These are phyloP conservation scores for Podospora sp. DNA, from an alignment of 495 filamentous ascomycete genomes.

Conservation along the genomic window DNA sequence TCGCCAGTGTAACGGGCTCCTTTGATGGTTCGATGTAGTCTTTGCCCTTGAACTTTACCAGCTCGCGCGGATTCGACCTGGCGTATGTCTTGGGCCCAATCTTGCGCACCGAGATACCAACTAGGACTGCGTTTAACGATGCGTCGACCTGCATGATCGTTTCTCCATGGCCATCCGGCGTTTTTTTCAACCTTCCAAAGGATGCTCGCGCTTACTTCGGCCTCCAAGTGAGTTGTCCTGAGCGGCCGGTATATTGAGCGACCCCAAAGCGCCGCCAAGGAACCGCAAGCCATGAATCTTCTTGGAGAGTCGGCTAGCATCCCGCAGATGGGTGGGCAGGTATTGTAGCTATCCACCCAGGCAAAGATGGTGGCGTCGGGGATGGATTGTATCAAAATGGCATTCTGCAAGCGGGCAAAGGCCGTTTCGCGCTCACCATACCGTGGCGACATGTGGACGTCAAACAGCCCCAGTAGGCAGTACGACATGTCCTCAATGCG, in stretches of 20 bases:
- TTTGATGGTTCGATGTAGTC: too few relatives aligned
- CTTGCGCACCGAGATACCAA: too few relatives aligned
- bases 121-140: too few relatives aligned
- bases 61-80: too few relatives aligned
- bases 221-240: neutral
- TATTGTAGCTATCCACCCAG: neutral
- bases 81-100: too few relatives aligned
- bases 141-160: too few relatives aligned
- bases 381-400: conserved; percentile 20
- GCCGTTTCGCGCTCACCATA: conserved; percentile 42
- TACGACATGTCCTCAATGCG: conserved; percentile 40
- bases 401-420: conserved; percentile 34
- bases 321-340: neutral
- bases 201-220: neutral
- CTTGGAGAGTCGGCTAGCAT: neutral
- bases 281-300: neutral
- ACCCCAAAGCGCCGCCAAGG: neutral
- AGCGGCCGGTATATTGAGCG: neutral
- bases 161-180: too few relatives aligned
- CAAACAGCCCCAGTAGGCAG: conserved; percentile 41
- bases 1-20: too few relatives aligned
- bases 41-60: too few relatives aligned
- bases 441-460: conserved; percentile 36
- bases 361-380: neutral
- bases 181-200: neutral